Conservation (phyloP, 1,139 yeast species). For the Komagataea norvegica region DNA sequence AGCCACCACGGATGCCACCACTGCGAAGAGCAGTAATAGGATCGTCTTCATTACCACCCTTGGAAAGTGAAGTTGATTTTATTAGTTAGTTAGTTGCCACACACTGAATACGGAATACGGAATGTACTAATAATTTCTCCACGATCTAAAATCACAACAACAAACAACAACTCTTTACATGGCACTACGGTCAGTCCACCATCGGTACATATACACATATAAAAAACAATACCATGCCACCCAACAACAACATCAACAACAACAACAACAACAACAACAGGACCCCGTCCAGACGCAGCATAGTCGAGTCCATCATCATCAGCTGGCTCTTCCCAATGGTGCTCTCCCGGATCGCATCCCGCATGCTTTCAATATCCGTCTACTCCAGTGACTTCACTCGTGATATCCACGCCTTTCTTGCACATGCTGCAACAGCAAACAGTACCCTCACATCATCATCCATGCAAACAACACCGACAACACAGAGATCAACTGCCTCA, state of each 20-base stretch:
- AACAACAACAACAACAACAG: too few species aligned
- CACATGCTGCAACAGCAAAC: background rate
- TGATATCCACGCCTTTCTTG: background rate
- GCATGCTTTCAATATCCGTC: conserved; percentile 17
- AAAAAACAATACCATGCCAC: too few species aligned
- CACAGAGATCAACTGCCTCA: background rate
- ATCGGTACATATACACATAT: too few species aligned
- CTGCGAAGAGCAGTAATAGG: background rate
- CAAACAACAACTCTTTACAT: too few species aligned
- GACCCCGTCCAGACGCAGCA: background rate
- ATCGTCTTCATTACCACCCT: too few species aligned
- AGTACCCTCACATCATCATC: background rate
- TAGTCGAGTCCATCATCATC: conserved; percentile 8
- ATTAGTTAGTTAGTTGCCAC: too few species aligned
- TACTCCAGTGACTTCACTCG: conserved; percentile 11
- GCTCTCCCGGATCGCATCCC: conserved; percentile 10
- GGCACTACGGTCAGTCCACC: too few species aligned
- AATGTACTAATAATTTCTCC: too few species aligned
- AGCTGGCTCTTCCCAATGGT: conserved; percentile 16
- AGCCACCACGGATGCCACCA: background rate
- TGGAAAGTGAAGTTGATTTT: too few species aligned
- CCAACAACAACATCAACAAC: too few species aligned
- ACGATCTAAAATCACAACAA: too few species aligned
- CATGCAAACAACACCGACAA: background rate
- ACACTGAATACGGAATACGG: too few species aligned